phyloP scores from a whole-genome alignment of 176 grass and related monocot species.

The Rhynchospora pubera region DNA sequence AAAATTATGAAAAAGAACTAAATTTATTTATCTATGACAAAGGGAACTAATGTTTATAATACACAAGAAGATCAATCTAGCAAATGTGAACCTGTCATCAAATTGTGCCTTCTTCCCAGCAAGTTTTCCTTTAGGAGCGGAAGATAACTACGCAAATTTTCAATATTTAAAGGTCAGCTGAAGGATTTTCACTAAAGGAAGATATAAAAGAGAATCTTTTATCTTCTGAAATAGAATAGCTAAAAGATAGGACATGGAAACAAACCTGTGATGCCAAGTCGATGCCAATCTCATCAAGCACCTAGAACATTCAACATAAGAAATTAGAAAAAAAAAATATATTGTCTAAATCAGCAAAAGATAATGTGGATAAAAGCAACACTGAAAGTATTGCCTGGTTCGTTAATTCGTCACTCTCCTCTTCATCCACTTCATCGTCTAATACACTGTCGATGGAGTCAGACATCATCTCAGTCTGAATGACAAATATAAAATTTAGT shows the following conservation, averaged over 20 bases:
- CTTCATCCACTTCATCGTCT: constrained; percentile 82
- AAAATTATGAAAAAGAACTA: neutral
- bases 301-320: constrained; percentile 48
- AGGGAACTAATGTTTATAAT: neutral
- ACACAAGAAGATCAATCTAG: neutral
- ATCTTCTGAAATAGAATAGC: constrained; percentile 5
- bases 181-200: neutral
- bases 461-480: constrained; percentile 91
- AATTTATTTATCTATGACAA: neutral
- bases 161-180: constrained; percentile 3
- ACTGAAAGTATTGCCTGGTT: constrained; percentile 56
- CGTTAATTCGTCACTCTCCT: constrained; percentile 83
- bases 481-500: constrained; percentile 15
- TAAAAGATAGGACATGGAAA: constrained; percentile 14
- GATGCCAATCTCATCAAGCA: constrained; percentile 92
- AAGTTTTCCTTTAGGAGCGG: constrained; percentile 82
- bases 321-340: constrained; percentile 22
- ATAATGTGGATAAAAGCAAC: constrained; percentile 21
- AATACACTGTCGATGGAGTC: constrained; percentile 69
- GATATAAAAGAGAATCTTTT: neutral
- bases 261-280: constrained; percentile 89
- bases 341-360: neutral
- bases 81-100: constrained; percentile 60
- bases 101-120: constrained; percentile 61
- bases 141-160: constrained; percentile 54